phyloP scores from a whole-genome alignment of 2,329 filamentous ascomycete genomes.

The Alternaria tenuissima region DNA sequence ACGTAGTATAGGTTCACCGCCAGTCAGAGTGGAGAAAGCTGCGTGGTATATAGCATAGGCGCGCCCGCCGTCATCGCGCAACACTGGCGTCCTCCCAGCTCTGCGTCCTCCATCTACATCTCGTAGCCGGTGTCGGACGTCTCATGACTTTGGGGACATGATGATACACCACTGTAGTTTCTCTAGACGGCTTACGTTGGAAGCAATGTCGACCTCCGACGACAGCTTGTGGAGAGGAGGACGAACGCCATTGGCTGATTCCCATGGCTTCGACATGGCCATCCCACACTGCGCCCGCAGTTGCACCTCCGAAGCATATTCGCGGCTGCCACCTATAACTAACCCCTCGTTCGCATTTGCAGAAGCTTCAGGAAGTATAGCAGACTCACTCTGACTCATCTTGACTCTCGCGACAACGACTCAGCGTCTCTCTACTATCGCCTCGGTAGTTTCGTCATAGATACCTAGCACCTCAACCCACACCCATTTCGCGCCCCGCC shows the following conservation, averaged over 20 bases:
- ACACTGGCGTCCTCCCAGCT: neutral
- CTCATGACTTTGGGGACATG: conserved; percentile 7
- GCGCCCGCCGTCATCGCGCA: neutral
- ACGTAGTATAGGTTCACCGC: conserved; percentile 31
- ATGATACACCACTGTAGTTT: conserved; percentile 14
- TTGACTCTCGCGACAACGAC: conserved; percentile 19
- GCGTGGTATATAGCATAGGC: conserved; percentile 26
- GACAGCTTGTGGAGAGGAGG: conserved; percentile 36
- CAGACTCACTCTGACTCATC: conserved; percentile 30
- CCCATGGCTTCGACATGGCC: conserved; percentile 26
- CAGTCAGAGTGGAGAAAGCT: conserved; percentile 29
- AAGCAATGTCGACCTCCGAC: conserved; percentile 32
- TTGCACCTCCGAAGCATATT: conserved; percentile 19
- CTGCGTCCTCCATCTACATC: neutral
- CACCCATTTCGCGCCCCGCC: conserved; percentile 21
- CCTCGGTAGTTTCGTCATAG: conserved; percentile 46
- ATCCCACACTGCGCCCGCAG: conserved; percentile 30
- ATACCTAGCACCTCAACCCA: conserved; percentile 27
- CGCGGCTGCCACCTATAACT: conserved; percentile 18
- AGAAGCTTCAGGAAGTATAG: conserved; percentile 18
- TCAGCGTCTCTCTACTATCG: conserved; percentile 24
- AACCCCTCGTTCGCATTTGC: conserved; percentile 14
- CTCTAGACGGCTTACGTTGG: conserved; percentile 12
- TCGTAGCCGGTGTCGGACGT: conserved; percentile 1
- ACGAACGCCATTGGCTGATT: conserved; percentile 36